Conservation (phyloP, 2,329 filamentous ascomycete genomes). For the Phyllosticta ampelicida region DNA sequence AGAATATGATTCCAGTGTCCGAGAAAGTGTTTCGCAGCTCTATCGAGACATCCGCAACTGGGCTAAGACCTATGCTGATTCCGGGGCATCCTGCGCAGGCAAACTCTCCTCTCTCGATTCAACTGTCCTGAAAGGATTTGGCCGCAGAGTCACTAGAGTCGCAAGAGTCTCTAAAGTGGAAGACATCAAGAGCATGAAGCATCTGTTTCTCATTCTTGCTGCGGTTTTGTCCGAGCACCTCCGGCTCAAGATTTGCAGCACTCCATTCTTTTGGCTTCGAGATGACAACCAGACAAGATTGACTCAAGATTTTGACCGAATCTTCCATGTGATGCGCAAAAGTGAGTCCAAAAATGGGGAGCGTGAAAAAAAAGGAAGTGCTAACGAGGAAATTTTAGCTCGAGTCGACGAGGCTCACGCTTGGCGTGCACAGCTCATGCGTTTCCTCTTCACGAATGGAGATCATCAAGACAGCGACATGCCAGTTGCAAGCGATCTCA, state of each 20-base stretch:
- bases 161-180: not conserved
- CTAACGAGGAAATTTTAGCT: not conserved
- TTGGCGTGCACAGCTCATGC: not conserved
- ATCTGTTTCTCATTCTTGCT: constrained; percentile 3
- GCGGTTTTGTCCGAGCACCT: not conserved
- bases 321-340: not conserved
- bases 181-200: not conserved
- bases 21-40: not conserved
- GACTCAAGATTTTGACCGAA: too few relatives aligned
- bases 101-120: not conserved
- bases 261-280: not conserved
- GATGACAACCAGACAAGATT: not conserved
- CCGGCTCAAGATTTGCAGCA: not conserved
- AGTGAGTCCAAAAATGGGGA: too few relatives aligned
- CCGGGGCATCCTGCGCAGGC: not conserved
- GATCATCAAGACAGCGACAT: not conserved
- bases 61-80: not conserved
- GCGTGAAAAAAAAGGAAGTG: too few relatives aligned
- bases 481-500: not conserved
- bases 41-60: not conserved
- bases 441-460: not conserved
- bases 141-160: not conserved
- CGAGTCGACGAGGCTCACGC: not conserved
- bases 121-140: not conserved
- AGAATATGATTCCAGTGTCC: not conserved